Evolutionary conservation across 148 eudicot species (phyloP).

Genomic region (Diospyros kaki): DNA sequence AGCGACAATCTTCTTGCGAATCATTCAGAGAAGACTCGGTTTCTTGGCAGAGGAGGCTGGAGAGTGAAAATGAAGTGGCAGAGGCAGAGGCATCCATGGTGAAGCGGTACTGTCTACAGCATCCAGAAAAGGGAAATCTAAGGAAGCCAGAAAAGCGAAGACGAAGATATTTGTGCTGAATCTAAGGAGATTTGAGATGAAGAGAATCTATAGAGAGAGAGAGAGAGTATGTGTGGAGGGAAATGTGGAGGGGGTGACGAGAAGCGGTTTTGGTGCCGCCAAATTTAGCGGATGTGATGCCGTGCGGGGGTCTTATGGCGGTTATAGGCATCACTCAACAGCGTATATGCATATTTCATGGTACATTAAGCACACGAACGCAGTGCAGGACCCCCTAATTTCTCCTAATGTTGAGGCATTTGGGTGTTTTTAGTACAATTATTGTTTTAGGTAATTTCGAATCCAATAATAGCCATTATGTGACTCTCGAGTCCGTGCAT

Average conservation of each 20-base stretch:
- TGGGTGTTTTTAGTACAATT: background rate
- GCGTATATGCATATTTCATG: too few species aligned
- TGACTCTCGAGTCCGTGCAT: too few species aligned
- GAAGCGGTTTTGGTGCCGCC: conserved; percentile 34
- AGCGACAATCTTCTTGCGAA: background rate
- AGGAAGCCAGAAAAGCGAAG: background rate
- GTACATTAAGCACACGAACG: background rate
- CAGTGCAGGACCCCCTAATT: background rate
- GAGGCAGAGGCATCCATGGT: conserved; percentile 14
- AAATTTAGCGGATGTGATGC: conserved; percentile 22
- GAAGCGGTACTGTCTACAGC: background rate
- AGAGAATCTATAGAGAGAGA: conserved; percentile 4
- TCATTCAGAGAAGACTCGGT: conserved; percentile 30
- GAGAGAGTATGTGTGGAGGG: background rate
- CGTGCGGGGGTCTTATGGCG: background rate
- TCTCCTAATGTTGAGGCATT: conserved; percentile 4
- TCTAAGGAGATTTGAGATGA: background rate
- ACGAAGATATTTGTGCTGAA: background rate
- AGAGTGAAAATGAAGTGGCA: conserved; percentile 15
- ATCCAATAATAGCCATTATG: too few species aligned
- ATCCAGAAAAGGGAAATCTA: background rate
- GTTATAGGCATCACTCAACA: background rate
- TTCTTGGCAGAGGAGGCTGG: conserved; percentile 41
- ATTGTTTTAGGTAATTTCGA: too few species aligned
- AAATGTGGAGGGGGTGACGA: background rate